These are phyloP conservation scores for Hypoxylon sp. DNA, from an alignment of 2,329 filamentous ascomycete genomes.

Conservation along the genomic window DNA sequence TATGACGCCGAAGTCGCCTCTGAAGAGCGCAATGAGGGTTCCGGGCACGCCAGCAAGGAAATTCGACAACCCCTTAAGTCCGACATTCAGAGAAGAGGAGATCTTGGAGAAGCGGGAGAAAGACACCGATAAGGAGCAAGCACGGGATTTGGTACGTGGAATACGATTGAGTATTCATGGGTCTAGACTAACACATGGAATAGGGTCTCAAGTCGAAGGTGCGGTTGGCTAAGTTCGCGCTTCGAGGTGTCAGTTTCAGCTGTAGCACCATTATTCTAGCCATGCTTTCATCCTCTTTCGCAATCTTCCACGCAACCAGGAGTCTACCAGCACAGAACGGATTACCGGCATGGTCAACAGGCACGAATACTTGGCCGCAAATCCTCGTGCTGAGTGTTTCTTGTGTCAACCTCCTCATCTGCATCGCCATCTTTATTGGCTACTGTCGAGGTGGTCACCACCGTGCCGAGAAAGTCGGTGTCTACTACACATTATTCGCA, in stretches of 20 bases:
- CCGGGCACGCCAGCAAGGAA: conserved; percentile 84
- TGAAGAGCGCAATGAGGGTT: conserved; percentile 91
- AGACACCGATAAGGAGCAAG: conserved; percentile 87
- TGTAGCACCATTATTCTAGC: conserved; percentile 95
- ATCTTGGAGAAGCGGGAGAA: conserved; percentile 87
- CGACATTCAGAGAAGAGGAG: conserved; percentile 91
- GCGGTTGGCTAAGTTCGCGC: conserved; percentile 91
- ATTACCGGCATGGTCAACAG: conserved; percentile 85
- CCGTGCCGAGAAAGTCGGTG: conserved; percentile 90
- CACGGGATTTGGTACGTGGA: conserved; percentile 83
- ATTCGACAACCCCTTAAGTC: conserved; percentile 84
- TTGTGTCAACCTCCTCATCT: conserved; percentile 84
- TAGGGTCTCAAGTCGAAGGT: conserved; percentile 95
- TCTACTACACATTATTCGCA: conserved; percentile 96
- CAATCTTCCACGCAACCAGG: conserved; percentile 93
- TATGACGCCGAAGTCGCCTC: conserved; percentile 80
- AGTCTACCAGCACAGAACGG: conserved; percentile 80
- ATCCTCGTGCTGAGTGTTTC: conserved; percentile 84
- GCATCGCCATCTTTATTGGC: conserved; percentile 82
- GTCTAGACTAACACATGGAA: conserved; percentile 58
- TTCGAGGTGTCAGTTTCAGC: conserved; percentile 96
- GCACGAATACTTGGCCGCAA: conserved; percentile 90
- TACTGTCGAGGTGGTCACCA: conserved; percentile 92
- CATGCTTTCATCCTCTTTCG: conserved; percentile 89
- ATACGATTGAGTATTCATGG: neutral